Evolutionary conservation across 108 stramenopile species (phyloP), one percentile per base, ranked within the genome.

Genomic region (Thalassiosira profunda): DNA sequence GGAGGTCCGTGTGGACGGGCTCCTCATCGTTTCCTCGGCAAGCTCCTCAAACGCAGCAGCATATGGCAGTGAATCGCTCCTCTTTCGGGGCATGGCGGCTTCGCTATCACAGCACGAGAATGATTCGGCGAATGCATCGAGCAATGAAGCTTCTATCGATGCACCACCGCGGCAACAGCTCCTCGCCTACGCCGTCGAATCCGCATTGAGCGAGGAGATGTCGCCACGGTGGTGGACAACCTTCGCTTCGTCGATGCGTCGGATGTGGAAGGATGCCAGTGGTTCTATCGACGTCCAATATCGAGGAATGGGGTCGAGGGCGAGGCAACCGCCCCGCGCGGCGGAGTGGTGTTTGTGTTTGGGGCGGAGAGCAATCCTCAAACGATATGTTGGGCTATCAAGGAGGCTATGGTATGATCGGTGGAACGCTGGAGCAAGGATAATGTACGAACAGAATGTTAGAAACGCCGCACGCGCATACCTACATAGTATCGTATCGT

Each of bases 211-310:
- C 30, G 40, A 66, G 67, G 57, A 33, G 33, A 31, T 24, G 26
- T 68, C 14, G 28, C 55, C 17, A 68, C 54, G 15, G 24, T 56
- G n/a, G 43, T 68, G 15, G 67, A 68, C 67, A 68, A 68, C 33
- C 33, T 57, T 23, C 54, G 24, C 6, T 68, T 68, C 17, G 55
- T 57, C 3, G 42, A 68, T 31, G 56, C 67, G 7, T 68, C 67
- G n/a, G n/a, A n/a, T 33, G 10, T 68, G 31, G 31, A 52, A 17
- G 7, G 14, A 26, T 57, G 55, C 26, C 67, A 31, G 9, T 68
- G 67, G 67, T 68, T 23, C 28, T 56, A 40, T 43, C 40, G 44
- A 23, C 25, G 57, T 23, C 33, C 38, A 43, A 52, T 4, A 5
- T 51, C 49, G 26, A 6, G 30, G 30, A 21, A 51, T 51, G 11